Base-by-base conservation (phyloP, 805 yeast genomes). In the Sugiyamaella valdiviana region DNA sequence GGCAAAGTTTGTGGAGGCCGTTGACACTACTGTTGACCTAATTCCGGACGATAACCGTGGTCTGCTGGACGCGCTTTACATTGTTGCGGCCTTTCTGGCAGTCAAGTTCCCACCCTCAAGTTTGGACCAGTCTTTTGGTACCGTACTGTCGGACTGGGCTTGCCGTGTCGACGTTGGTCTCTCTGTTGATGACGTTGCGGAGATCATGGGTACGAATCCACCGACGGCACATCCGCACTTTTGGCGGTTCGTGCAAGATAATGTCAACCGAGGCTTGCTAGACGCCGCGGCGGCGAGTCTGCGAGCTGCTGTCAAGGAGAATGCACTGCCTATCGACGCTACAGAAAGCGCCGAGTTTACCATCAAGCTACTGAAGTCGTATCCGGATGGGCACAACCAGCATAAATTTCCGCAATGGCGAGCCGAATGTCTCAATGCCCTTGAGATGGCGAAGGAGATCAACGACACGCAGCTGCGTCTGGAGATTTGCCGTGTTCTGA, bases 141-240 rank as follows among this genome's bases (percentile, higher is more conserved):
- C 51, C n/a, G 49, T 50, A 9, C 41, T 63, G 12, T 47, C 58
- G 49, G 52, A 54, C 3, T 64, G 67, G 68, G 54, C 64, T 21
- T 63, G 63, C 39, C 50, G 23, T 51, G 64, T 26, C 39, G 53
- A 41, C n/a, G 39, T 42, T 7, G 48, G 52, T 2, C 63, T 58
- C 36, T 44, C 58, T 6, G 43, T 48, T 6, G 52, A 58, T 7
- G 46, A 44, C 7, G 41, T 46, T 6, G 45, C 22, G 3, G 59
- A 53, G 6, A 41, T 56, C 24, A 55, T 55, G 54, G 44, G 40
- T 20, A 44, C 37, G 6, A 26, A 32, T 20, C 51, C 53, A 2
- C 50, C 57, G 3, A 42, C 43, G 1, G 44, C 45, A 7, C 58
- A 56, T 21, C 52, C 52, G 2, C 22, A 35, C 24, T 56, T 48